Base-by-base conservation (phyloP, 2,329 filamentous ascomycete genomes). In the Penicillium sp. region DNA sequence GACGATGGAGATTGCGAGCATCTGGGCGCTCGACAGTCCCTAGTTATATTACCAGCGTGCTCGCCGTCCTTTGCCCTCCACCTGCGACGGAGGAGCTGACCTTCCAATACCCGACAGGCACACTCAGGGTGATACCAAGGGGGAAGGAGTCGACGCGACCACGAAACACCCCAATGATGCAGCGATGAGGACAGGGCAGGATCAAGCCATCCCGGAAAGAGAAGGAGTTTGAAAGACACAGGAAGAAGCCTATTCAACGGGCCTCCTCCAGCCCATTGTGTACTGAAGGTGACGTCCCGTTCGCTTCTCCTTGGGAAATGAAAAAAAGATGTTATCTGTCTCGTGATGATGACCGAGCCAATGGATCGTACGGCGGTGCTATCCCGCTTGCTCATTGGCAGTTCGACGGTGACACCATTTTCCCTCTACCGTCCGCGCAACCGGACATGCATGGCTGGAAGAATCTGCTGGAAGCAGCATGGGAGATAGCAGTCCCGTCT, bases 381-480 rank as follows among this genome's bases (percentile, higher is more conserved):
- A 13, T 28, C 50, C 42, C 9, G 27, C 43, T 18, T 51, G 28
- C 31, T 54, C n/a, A 55, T 57, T 57, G 58, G 46, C 38, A 50
- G 53, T 44, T 22, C n/a, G 22, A 61, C 40, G 56, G 60, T 63
- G 28, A 60, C 58, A 63, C 60, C 35, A 47, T 51, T 47, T 46
- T 51, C 48, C 47, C 46, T 54, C 55, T 42, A 51, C 47, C 50
- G 33, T 53, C 52, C 50, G 45, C 57, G n/a, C 57, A 63, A 56
- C 56, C 50, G 46, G 55, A 46, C 52, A 50, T 59, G 56, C 58
- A 60, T 56, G 51, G 40, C 49, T 46, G n/a, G 43, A 54, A 46
- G 48, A 54, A 46, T 53, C 52, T 54, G 51, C 36, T 56, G 35
- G 52, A 53, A 52, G 36, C 35, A 46, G 48, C 48, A 50, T 53